Percentiles rank a stretch among this genome's conserved stretches.
phyloP scores from a whole-genome alignment of 176 grass and related monocot species.

The Musa troglodytarum region DNA sequence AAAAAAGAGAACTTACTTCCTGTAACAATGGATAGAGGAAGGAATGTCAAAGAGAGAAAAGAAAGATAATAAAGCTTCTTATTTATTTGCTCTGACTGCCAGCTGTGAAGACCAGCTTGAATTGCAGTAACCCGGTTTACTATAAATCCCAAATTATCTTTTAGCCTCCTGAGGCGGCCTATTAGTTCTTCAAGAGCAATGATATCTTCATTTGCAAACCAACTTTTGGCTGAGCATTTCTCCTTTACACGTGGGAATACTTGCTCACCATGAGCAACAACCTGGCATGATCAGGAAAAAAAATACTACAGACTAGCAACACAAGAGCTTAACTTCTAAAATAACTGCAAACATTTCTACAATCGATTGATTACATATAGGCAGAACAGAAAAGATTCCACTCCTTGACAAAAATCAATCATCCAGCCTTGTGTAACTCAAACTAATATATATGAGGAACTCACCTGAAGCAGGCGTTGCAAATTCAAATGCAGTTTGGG shows the following conservation, averaged over 20 bases:
- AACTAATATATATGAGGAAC: constrained; percentile 1
- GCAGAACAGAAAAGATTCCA: not conserved
- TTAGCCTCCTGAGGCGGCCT: constrained; percentile 74
- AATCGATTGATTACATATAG: not conserved
- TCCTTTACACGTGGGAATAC: constrained; percentile 88
- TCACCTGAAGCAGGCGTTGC: constrained; percentile 82
- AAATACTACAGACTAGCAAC: not conserved
- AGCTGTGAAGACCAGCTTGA: constrained; percentile 88
- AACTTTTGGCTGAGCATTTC: constrained; percentile 69
- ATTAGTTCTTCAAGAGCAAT: constrained; percentile 71
- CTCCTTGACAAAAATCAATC: not conserved
- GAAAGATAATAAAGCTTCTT: constrained; percentile 89
- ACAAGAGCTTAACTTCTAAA: not conserved
- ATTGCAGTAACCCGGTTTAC: constrained; percentile 66
- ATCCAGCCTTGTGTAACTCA: not conserved
- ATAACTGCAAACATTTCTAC: not conserved
- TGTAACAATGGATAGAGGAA: constrained; percentile 84
- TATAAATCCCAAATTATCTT: constrained; percentile 85
- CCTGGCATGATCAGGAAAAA: constrained; percentile 22
- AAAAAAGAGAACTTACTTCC: constrained; percentile 44
- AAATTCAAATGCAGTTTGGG: constrained; percentile 93
- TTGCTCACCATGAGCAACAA: constrained; percentile 86
- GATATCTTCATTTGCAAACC: constrained; percentile 62
- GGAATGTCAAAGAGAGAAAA: constrained; percentile 81
- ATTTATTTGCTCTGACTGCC: constrained; percentile 93